Evolutionary conservation across 73 alveolate species (phyloP), one percentile per base, ranked within the genome.

Genomic region (Blepharisma japonicum): DNA sequence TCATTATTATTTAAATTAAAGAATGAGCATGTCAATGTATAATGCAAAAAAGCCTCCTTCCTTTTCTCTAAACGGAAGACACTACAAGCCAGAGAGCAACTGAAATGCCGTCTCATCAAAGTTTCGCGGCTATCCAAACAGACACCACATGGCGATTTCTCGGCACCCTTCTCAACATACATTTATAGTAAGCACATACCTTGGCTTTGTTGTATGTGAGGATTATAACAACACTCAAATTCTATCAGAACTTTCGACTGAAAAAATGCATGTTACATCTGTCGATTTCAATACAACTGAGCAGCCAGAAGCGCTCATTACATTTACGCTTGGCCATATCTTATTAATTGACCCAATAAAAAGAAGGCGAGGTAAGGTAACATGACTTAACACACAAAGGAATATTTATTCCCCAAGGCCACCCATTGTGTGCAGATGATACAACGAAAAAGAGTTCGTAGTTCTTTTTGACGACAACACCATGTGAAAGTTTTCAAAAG

Each of bases 191-290:
- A 14, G 47, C 46, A 61, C 14, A 25, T 9, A 25, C 23, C 18
- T 18, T 18, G 74, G 74, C n/a, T 18, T 61, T 14, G 23, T 14
- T 14, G 46, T 61, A 18, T 61, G 74, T 61, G 74, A 61, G 11
- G 47, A 61, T 61, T 61, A 18, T 25, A n/a, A 61, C 14, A 25
- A 14, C 39, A 20, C 49, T 25, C 14, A 61, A n/a, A 25, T 61
- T 25, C 23, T 61, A 61, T 61, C 74, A 20, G 74, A 61, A 18
- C 74, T 61, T 25, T 39, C 14, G 23, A 61, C 74, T 61, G 74
- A 61, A 14, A 61, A 61, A 14, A 18, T 61, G 74, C 74, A 61
- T 8, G 46, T 61, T 39, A 61, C 46, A 25, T 20, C 47, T 25
- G 47, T 61, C 18, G 74, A 61, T 25, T 61, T 14, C 47, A 14